Evolutionary conservation across 306 rosid genomes (phyloP).

Genomic region (Albizia julibrissin): DNA sequence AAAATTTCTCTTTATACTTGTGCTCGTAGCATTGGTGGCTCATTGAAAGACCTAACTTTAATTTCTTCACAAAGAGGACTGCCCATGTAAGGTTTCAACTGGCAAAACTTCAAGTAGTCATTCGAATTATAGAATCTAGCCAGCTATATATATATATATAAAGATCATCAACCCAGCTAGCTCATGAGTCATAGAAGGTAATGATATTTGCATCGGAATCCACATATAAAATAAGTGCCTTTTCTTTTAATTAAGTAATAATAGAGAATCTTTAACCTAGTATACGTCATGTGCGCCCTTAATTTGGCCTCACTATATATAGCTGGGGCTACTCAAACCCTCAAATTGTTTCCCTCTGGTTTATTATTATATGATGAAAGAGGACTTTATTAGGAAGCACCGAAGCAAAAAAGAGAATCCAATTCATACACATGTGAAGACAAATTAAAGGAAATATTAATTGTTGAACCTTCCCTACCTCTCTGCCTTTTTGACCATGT

Average conservation of each 20-base stretch:
- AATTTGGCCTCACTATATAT: conserved; percentile 27
- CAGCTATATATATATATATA: no score
- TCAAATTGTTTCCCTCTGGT: conserved; percentile 35
- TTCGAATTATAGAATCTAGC: background rate
- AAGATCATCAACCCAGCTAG: conserved; percentile 28
- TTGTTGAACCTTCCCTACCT: background rate
- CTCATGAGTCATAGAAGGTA: conserved; percentile 9
- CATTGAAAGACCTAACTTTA: no score
- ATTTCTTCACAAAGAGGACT: no score
- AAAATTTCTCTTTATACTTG: no score
- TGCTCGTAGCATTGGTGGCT: no score
- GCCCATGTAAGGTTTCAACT: no score
- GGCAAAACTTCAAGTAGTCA: no score
- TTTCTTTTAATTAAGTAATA: conserved; percentile 23
- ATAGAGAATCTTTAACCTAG: conserved; percentile 59
- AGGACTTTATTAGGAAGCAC: conserved; percentile 53
- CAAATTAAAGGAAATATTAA: background rate
- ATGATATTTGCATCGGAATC: conserved; percentile 64
- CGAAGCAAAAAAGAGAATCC: conserved; percentile 51
- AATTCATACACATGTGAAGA: conserved; percentile 31
- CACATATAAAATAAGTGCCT: conserved; percentile 43
- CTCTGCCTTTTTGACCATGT: conserved; percentile 65
- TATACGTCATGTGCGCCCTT: conserved; percentile 46
- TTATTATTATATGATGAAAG: no score
- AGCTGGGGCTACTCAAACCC: conserved; percentile 30